Base-by-base conservation (phyloP, 2,329 filamentous ascomycete genomes). In the Pseudogymnoascus sp. region DNA sequence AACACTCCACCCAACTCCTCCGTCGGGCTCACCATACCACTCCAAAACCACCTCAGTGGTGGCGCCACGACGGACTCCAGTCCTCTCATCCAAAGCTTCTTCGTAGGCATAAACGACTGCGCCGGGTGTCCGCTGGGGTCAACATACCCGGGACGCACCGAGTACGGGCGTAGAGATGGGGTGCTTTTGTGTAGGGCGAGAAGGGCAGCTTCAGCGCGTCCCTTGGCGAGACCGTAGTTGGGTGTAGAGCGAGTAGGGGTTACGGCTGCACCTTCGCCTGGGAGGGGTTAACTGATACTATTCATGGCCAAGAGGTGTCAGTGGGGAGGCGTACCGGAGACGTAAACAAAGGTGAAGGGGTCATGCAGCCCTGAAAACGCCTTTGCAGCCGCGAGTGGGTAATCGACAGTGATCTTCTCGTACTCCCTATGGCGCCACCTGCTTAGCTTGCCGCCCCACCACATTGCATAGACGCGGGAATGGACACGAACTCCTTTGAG, bases 291-390 rank as follows among this genome's bases (percentile, higher is more conserved):
- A 20, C 6, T 60, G 25, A 2, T 9, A 25, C 22, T 47, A 14
- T 18, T 18, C 12, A 18, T 12, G 28, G 6, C 9, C 6, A 39
- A 30, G 32, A 22, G 16, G 28, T 18, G 2, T 3, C 6, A 35
- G 25, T 12, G n/a, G 47, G 14, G 28, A 85, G 14, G 2, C 9
- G 4, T 30, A 50, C 41, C 87, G 0, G 88, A 91, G 30, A 91
- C 80, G 68, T 85, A 88, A 64, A 91, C 77, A 71, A 91, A 91
- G 59, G 82, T 83, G 72, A 91, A 86, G 0, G 83, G 81, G 3
- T 73, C 69, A 12, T 73, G 72, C 11, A 86, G 72, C 0, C 70
- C 70, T 1, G 78, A 70, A 67, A 89, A 86, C 11, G 85, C 82
- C 62, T 78, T 76, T 1, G 85, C 87, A 0, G 86, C 86, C 2